Evolutionary conservation across 805 yeast genomes (phyloP), one percentile per base, ranked within the genome.

Genomic region (Kluyveromyces aestuarii): DNA sequence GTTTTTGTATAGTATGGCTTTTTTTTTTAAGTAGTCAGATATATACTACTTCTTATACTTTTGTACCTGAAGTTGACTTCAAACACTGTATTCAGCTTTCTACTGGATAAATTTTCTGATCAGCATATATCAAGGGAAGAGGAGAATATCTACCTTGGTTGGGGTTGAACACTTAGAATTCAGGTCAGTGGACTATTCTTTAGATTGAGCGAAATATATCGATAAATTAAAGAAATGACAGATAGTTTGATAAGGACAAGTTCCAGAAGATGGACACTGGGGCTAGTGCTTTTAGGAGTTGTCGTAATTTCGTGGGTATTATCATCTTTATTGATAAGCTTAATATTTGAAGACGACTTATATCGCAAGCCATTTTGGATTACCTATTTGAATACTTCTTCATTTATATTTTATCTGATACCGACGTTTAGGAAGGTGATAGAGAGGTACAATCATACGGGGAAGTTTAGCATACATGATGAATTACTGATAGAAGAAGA

Each of bases 221-320:
- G 14, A 30, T 10, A 30, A 30, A 13, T 7, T 30, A 13, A 30
- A 30, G 35, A 30, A 30, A 30, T 30, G 35, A 30, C 14, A 30
- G 35, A 7, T 30, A 30, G 11, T 30, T 33, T 38, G 25, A 11
- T 17, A 14, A 35, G 27, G 45, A 16, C 39, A 27, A 37, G 33
- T 37, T 43, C 45, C 46, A 61, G 50, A 47, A 55, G 56, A 50
- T 89, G 97, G 97, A 72, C 82, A 0, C 58, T 87, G 18, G 98
- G 98, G 2, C 74, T 91, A 19, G 55, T 82, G 19, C 77, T 87
- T 67, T 73, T 90, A 21, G 73, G 79, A 1, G 71, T 84, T 41
- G 98, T 90, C 41, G 87, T 91, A 27, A 63, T 86, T 1, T 75
- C 88, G 21, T 91, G 99, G 99, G 97, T 93, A 10, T 69, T 84